phyloP scores from a whole-genome alignment of 148 eudicot species.

The Camellia lanceoleosa region DNA sequence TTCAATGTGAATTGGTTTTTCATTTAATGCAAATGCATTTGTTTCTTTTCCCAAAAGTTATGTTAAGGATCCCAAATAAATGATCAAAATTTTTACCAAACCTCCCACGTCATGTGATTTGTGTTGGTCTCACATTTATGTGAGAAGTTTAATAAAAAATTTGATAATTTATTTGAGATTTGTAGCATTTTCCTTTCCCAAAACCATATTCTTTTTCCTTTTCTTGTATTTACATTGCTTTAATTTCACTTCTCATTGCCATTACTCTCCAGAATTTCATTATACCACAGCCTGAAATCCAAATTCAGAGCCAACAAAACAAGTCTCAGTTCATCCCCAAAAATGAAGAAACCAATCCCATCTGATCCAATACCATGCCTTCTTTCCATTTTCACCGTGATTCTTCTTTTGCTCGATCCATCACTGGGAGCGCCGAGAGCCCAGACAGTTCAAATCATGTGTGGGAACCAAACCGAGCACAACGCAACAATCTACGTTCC shows the following conservation, averaged over 20 bases:
- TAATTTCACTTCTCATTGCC: neutral
- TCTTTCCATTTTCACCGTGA: neutral
- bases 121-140: too few species aligned
- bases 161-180: too few species aligned
- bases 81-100: too few species aligned
- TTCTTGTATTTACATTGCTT: neutral
- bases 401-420: neutral
- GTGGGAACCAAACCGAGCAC: conserved; percentile 23
- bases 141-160: too few species aligned
- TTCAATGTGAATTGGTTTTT: too few species aligned
- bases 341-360: conserved; percentile 16
- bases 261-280: neutral
- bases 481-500: conserved; percentile 25
- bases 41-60: neutral
- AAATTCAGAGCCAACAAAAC: neutral
- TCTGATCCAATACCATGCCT: conserved; percentile 2
- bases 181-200: neutral
- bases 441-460: conserved; percentile 17
- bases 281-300: neutral
- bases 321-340: neutral
- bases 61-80: too few species aligned
- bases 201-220: neutral
- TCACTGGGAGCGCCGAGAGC: conserved; percentile 28
- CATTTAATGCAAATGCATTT: neutral
- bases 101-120: too few species aligned